Conservation (phyloP, 2,329 filamentous ascomycete genomes). For the Chaetomiaceae sp. region DNA sequence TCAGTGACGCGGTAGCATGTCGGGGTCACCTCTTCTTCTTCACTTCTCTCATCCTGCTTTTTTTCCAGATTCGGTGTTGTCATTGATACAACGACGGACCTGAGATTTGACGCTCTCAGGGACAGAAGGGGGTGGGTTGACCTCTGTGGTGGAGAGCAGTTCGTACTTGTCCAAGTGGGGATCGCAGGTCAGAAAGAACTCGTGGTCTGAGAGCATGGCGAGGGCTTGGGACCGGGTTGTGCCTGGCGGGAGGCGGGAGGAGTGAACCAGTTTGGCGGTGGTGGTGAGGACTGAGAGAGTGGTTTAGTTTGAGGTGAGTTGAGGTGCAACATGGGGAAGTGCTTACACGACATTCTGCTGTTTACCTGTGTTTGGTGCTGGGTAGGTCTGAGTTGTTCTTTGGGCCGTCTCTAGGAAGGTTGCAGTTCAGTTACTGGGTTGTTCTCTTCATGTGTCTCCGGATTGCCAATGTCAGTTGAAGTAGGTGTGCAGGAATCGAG, state of each 20-base stretch:
- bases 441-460: background rate
- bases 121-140: conserved; percentile 20
- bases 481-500: too few relatives aligned
- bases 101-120: conserved; percentile 28
- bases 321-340: background rate
- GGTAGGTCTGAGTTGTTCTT: background rate
- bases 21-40: conserved; percentile 9
- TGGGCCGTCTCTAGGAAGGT: background rate
- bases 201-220: conserved; percentile 47
- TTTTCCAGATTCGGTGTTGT: conserved; percentile 3
- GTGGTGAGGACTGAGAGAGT: conserved; percentile 39
- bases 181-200: conserved; percentile 49
- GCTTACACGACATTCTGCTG: conserved; percentile 3
- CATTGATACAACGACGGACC: conserved; percentile 18
- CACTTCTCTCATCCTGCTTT: conserved; percentile 12
- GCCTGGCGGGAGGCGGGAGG: conserved; percentile 39
- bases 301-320: background rate
- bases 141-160: conserved; percentile 26
- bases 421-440: background rate
- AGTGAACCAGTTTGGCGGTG: conserved; percentile 40
- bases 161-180: conserved; percentile 47
- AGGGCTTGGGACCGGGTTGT: conserved; percentile 36
- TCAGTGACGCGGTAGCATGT: conserved; percentile 46
- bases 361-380: background rate
- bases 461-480: too few relatives aligned